Evolutionary conservation across 1,139 yeast species (phyloP).

Genomic region (Suhomyces coccinellae): DNA sequence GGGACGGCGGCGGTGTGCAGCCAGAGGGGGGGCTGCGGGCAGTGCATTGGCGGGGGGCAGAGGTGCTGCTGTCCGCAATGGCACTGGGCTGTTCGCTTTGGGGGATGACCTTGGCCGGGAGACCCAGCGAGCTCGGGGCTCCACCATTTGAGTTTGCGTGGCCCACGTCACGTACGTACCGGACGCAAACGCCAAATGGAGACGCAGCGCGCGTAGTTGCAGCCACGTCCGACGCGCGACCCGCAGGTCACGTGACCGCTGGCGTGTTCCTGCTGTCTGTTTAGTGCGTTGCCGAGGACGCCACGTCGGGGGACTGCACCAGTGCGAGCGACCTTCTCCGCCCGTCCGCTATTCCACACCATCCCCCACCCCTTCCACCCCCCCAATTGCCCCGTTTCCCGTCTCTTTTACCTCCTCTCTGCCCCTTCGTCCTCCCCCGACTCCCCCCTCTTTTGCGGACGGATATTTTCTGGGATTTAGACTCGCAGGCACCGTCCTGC

Average conservation of each 20-base stretch:
- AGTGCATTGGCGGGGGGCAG: no score
- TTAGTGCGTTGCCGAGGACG: no score
- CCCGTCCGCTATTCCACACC: no score
- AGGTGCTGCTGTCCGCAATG: no score
- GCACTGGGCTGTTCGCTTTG: no score
- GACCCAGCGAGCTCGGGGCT: no score
- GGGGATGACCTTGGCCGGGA: no score
- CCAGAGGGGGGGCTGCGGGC: not conserved
- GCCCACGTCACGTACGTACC: constrained; percentile 1
- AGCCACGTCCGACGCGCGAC: constrained; percentile 3
- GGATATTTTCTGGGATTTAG: constrained; percentile 4
- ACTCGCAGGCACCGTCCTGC: constrained; percentile 7
- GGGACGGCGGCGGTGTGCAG: not conserved
- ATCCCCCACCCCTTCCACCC: not conserved
- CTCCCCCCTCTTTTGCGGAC: not conserved
- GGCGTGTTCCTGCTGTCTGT: not conserved
- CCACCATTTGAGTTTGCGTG: no score
- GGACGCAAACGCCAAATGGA: constrained; percentile 1
- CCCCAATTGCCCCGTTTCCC: no score
- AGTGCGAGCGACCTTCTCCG: not conserved
- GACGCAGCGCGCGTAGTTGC: constrained; percentile 1
- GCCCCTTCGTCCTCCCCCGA: not conserved
- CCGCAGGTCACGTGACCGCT: constrained; percentile 1
- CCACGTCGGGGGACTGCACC: not conserved
- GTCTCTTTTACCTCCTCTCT: not conserved